Conservation (phyloP, 306 rosid genomes). For the Abrus pulchellus region DNA sequence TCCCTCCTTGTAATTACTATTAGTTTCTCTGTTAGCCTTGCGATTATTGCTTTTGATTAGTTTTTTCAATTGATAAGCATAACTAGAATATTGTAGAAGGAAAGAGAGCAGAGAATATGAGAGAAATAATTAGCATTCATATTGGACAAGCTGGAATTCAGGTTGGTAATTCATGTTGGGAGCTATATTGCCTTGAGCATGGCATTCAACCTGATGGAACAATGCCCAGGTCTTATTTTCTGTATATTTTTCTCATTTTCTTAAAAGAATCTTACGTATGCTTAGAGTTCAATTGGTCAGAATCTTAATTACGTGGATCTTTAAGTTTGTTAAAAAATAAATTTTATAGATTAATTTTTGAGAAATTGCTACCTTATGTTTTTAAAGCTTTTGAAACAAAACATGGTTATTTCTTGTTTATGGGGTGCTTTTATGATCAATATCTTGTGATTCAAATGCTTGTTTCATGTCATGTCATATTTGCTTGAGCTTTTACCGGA, state of each 20-base stretch:
- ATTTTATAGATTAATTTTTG: too few species aligned
- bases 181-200: conserved; percentile 83
- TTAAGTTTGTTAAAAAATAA: background rate
- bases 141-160: conserved; percentile 88
- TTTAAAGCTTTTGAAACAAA: background rate
- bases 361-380: too few species aligned
- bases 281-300: background rate
- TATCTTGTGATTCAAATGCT: background rate
- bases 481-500: conserved; percentile 21
- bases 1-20: background rate
- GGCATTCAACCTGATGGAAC: conserved; percentile 74
- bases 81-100: conserved; percentile 12
- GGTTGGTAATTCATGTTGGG: conserved; percentile 89
- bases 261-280: background rate
- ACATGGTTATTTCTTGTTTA: background rate
- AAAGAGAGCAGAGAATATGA: conserved; percentile 52
- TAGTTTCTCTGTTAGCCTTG: background rate
- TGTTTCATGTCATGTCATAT: background rate
- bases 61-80: conserved; percentile 20
- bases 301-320: conserved; percentile 3
- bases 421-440: background rate
- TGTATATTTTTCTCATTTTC: background rate
- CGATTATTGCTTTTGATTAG: conserved; percentile 18
- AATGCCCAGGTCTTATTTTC: conserved; percentile 70
- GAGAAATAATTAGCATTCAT: conserved; percentile 78